Base-by-base conservation (phyloP, 2,329 filamentous ascomycete species). In the Clonostachys chloroleuca region DNA sequence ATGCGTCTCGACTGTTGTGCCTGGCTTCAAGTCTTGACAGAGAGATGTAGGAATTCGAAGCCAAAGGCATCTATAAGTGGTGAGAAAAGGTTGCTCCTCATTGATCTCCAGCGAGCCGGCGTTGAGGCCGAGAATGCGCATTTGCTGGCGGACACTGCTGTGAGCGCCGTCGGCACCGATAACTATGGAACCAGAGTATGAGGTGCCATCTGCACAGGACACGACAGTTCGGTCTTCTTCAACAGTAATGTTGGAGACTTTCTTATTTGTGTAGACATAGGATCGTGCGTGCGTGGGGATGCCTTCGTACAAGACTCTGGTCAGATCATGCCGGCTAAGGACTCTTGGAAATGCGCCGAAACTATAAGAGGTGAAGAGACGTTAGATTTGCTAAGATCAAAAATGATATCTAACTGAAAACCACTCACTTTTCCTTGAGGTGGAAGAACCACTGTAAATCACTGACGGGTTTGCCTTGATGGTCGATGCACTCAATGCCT, bases 1-100 rank as follows among this genome's bases (percentile, higher is more conserved):
- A 16, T 45, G 43, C 9, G 30, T 37, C 43, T 45, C 43, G 40
- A 12, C 12, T 13, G 40, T 42, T 6, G 12, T 42, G n/a, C 40
- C 40, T 17, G 16, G 17, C 12, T 13, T 12, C 17, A 42, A 24
- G 40, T 10, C 24, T 30, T 9, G 24, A 12, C 17, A 17, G 13
- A 42, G 13, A 12, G 40, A 42, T 17, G 49, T 54, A 0, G 63
- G 62, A 30, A 65, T 54, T 5, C 60, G 59, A 16, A 63, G 36
- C 64, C 66, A 69, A 40, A 69, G 51, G 8, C 52, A 59, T 20
- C 59, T 51, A 52, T 63, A 69, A 1, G 52, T 58, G 1, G 61
- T 56, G 16, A 62, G 45, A 42, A 56, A 68, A 3, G 65, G 62
- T 4, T 56, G 48, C 43, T 61, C 58, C 0, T 56, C 52, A 45